These are phyloP conservation scores for Glycine soja DNA, from an alignment of 306 rosid genomes.

Conservation along the genomic window DNA sequence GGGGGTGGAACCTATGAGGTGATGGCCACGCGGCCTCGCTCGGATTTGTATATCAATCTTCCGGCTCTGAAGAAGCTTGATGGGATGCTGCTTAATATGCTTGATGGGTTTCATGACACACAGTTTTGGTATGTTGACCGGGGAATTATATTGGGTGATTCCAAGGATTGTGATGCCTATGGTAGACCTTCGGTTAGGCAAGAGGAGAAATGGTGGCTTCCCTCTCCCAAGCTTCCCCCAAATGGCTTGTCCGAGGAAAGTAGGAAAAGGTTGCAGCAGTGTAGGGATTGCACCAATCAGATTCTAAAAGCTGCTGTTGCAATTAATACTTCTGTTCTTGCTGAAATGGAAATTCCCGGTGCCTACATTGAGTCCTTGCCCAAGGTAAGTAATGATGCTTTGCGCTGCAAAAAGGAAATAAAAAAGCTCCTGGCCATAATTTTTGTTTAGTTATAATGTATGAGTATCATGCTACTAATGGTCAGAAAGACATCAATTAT, in stretches of 20 bases:
- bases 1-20: constrained; percentile 92
- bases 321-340: constrained; percentile 81
- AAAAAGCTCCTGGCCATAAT: neutral
- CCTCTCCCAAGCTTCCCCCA: constrained; percentile 85
- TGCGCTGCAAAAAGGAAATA: neutral
- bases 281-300: constrained; percentile 90
- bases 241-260: constrained; percentile 73
- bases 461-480: neutral
- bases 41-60: constrained; percentile 81
- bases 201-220: constrained; percentile 99
- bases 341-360: constrained; percentile 90
- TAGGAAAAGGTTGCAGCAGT: constrained; percentile 91
- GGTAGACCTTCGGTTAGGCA: constrained; percentile 93
- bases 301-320: constrained; percentile 93
- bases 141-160: constrained; percentile 68
- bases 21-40: constrained; percentile 80
- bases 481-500: neutral
- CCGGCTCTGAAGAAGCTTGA: constrained; percentile 94
- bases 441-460: neutral
- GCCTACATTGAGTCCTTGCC: constrained; percentile 78
- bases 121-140: constrained; percentile 84
- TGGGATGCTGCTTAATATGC: constrained; percentile 79
- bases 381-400: constrained; percentile 59
- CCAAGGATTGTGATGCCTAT: constrained; percentile 65
- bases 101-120: constrained; percentile 79